Conservation (phyloP, 2,329 filamentous ascomycete species). For the Plenodomus lindquistii region DNA sequence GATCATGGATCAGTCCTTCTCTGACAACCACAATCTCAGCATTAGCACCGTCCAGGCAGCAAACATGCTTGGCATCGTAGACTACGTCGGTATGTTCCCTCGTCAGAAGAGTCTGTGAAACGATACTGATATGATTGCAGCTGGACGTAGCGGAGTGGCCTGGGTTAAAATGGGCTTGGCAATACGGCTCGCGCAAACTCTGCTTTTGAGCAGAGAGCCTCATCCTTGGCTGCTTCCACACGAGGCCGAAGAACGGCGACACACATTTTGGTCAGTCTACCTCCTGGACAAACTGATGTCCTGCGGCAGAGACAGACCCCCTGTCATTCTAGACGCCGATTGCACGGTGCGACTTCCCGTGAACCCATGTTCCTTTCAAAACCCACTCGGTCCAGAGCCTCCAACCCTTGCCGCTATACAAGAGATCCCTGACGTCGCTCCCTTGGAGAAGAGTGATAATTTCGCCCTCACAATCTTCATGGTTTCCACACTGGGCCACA, state of each 20-base stretch:
- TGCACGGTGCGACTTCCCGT: constrained; percentile 11
- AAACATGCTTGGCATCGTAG: constrained; percentile 43
- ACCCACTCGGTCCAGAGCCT: not conserved
- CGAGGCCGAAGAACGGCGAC: constrained; percentile 38
- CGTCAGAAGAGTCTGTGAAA: not conserved
- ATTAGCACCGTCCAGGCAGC: constrained; percentile 45
- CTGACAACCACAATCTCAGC: constrained; percentile 32
- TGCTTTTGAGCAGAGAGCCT: constrained; percentile 41
- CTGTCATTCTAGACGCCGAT: constrained; percentile 40
- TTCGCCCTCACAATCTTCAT: constrained; percentile 32
- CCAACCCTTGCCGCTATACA: constrained; percentile 1
- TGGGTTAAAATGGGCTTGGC: constrained; percentile 46
- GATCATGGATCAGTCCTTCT: constrained; percentile 42
- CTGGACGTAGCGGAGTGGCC: constrained; percentile 33
- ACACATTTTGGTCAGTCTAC: constrained; percentile 48
- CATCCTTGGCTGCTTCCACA: constrained; percentile 9
- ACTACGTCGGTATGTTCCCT: constrained; percentile 40
- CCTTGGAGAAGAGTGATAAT: constrained; percentile 3
- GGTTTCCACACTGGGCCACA: constrained; percentile 37
- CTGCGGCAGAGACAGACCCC: constrained; percentile 41
- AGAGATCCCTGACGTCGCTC: constrained; percentile 1
- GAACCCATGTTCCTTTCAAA: not conserved
- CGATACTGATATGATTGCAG: constrained; percentile 21
- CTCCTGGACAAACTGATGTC: constrained; percentile 45
- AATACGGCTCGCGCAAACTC: constrained; percentile 41